Percentiles rank a stretch among this genome's conserved stretches.
These are phyloP conservation scores for Ganoderma multipileum DNA, from an alignment of 1,284 basidiomycete genomes.

Conservation along the genomic window DNA sequence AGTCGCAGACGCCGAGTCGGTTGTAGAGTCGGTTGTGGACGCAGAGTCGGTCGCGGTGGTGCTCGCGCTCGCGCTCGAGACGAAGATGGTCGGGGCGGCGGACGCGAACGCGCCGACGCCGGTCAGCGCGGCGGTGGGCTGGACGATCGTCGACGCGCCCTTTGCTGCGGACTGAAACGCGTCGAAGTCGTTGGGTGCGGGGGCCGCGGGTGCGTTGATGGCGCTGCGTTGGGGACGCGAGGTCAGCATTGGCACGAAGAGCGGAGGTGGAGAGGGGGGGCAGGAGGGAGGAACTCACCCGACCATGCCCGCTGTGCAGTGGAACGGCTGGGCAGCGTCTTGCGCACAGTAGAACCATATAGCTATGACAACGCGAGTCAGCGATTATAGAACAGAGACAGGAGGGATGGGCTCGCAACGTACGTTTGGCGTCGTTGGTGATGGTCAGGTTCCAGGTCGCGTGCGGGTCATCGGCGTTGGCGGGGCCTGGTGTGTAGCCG, in stretches of 20 bases:
- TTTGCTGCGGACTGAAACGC: conserved; percentile 41
- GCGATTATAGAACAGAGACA: neutral
- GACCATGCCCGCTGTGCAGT: conserved; percentile 53
- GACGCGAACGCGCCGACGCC: conserved; percentile 55
- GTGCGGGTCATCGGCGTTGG: conserved; percentile 25
- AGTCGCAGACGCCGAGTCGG: neutral
- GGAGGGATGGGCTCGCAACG: conserved; percentile 21
- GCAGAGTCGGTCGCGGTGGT: conserved; percentile 20
- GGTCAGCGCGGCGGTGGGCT: conserved; percentile 40
- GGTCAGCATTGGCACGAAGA: neutral
- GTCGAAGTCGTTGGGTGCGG: conserved; percentile 50
- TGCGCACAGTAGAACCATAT: conserved; percentile 72
- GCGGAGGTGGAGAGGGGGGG: neutral
- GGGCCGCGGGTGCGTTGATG: conserved; percentile 57
- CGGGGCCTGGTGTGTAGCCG: conserved; percentile 45
- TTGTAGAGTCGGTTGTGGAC: neutral
- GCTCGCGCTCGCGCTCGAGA: conserved; percentile 6
- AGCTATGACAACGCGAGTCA: conserved; percentile 41
- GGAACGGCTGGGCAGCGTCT: conserved; percentile 32
- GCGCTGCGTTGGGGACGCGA: conserved; percentile 40
- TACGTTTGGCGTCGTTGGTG: conserved; percentile 49
- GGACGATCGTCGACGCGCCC: conserved; percentile 39
- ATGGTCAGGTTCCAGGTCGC: conserved; percentile 53
- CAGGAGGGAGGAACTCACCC: conserved; percentile 35
- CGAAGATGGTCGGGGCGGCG: conserved; percentile 28